Evolutionary conservation across 805 yeast genomes (phyloP), one percentile per base, ranked within the genome.

Genomic region (Yamadazyma scolyti): DNA sequence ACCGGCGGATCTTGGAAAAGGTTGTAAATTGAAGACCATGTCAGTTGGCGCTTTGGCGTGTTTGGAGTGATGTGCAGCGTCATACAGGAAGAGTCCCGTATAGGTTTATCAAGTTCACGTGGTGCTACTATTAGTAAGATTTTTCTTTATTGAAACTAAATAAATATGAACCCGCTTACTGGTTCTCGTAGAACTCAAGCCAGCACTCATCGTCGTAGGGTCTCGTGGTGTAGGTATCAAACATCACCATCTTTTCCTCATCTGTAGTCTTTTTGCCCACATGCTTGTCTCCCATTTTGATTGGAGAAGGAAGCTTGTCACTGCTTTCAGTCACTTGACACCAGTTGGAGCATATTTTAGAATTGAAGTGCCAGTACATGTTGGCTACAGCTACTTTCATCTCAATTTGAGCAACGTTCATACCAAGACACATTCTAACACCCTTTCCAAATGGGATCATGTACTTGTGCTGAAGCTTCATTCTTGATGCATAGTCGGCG

Each of bases 371-470:
- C 65, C 73, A 69, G 46, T 78, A 73, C 11, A 82, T 50, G 36
- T 68, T 67, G 7, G 77, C 73, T 17, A 76, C 46, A 9, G 71
- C 68, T 25, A 78, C 45, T 48, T 79, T 81, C 65, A 81, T 77
- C 47, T 80, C 88, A 24, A 73, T 71, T 12, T 73, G 53, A 0
- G 88, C 88, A 23, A 82, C 50, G 47, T 81, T 68, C 76, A 77
- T 71, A 1, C 90, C 89, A 32, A 80, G 58, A 46, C 90, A 82
- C 87, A 80, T 79, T 40, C 87, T 58, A 13, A 77, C 65, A 3
- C 89, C 90, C 23, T 77, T 72, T 1, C 89, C 88, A 58, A 82
- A 82, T 1, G 82, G 77, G 68, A 80, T 71, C 66, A 79, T 71
- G 42, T 65, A 63, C 31, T 60, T 66, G 34, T 66, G 63, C 75